Base-by-base conservation (phyloP, 768 basidiomycete species). In the Agrocybe chaxingu region DNA sequence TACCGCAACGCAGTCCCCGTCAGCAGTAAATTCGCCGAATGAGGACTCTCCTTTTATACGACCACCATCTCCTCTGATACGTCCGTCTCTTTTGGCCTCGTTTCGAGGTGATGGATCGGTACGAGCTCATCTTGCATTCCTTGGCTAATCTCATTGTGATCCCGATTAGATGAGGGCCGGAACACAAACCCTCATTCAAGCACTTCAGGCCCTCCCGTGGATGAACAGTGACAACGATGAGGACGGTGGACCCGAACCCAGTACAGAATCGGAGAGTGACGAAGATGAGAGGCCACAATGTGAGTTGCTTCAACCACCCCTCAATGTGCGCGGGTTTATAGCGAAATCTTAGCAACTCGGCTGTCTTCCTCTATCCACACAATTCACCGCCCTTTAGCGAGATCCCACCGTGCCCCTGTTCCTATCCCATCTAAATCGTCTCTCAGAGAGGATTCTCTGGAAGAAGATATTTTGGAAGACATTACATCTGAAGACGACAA, bases 121-220 rank as follows among this genome's bases (percentile, higher is more conserved):
- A 62, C 11, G 44, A 41, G 50, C 37, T 38, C 51, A 47, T 32
- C 47, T 47, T 49, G 36, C 39, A 38, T 48, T 43, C 42, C 12
- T 41, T 18, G 18, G 24, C 4, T 41, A 12, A 53, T 50, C 54
- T 47, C 35, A 43, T 51, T 51, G 51, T 52, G 41, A 58, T 50
- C 46, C 50, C 24, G 24, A 55, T 34, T 62, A 93, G 91, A 87
- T 93, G 83, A 85, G 89, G 36, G 81, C 84, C 19, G 91, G 91
- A 11, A 93, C 91, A 2, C 92, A 93, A 63, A 89, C 91, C 2
- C 80, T 93, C 44, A 92, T 93, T 35, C 91, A 92, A 69, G 91
- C 89, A 3, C 74, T 93, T 10, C 91, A 92, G 60, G 91, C 89
- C 1, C 74, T 92, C 37, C 92, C 91, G 13, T 89, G 85, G 86